These are phyloP conservation scores for Rhynchosporium graminicola DNA, from an alignment of 2,329 filamentous ascomycete genomes.

Conservation along the genomic window DNA sequence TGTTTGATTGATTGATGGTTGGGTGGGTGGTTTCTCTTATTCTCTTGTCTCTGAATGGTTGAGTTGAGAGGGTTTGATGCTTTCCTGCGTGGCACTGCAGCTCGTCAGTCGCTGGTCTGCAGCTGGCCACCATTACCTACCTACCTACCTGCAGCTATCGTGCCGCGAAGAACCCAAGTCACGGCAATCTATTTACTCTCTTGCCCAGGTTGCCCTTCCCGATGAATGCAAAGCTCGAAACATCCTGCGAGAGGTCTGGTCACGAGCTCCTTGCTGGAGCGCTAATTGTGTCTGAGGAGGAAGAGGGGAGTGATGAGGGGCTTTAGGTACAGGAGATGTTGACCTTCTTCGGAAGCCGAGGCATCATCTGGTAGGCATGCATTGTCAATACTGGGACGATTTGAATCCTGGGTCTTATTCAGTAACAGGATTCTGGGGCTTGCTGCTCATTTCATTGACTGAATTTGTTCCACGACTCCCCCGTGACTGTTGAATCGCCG, in stretches of 20 bases:
- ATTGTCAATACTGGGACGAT: slow-evolving; percentile 10
- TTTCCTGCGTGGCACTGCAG: slow-evolving; percentile 21
- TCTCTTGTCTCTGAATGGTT: not conserved
- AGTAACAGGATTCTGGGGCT: too few species aligned
- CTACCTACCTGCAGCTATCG: slow-evolving; percentile 10
- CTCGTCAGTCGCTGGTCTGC: slow-evolving; percentile 22
- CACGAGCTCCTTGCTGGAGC: slow-evolving; percentile 30
- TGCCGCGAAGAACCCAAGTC: slow-evolving; percentile 11
- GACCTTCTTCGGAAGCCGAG: slow-evolving; percentile 24
- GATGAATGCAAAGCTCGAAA: slow-evolving; percentile 5
- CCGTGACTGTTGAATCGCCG: not conserved
- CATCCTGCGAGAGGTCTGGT: slow-evolving; percentile 25
- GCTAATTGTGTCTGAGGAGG: slow-evolving; percentile 29
- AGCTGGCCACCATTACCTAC: not conserved
- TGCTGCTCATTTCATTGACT: too few species aligned
- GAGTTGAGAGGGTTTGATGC: too few species aligned
- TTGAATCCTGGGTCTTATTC: too few species aligned
- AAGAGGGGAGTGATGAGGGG: slow-evolving; percentile 6
- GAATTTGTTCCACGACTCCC: too few species aligned
- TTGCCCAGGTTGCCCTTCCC: not conserved
- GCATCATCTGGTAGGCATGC: slow-evolving; percentile 22
- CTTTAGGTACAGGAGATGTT: not conserved
- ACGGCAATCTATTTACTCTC: slow-evolving; percentile 20
- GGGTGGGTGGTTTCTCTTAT: not conserved
- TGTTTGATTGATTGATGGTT: not conserved